Evolutionary conservation across 805 yeast genomes (phyloP), one percentile per base, ranked within the genome.

Genomic region (Sugiyamaella americana): DNA sequence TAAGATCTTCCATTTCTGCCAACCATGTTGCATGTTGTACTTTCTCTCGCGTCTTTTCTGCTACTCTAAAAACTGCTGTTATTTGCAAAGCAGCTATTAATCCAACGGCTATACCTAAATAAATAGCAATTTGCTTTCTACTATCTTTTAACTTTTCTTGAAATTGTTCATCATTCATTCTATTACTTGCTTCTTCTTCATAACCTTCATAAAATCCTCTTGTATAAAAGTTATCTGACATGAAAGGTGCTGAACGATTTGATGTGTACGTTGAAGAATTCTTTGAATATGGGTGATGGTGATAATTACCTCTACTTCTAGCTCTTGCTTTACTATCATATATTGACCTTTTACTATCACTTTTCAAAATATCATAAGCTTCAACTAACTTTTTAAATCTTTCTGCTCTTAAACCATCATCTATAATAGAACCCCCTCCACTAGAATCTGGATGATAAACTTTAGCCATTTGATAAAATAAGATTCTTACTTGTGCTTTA

Each of bases 381-480:
- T 73, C 74, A 4, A 76, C 69, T 1, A 80, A 59, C 40, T 69
- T 61, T 54, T 78, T 68, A 74, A 87, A 78, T 61, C 83, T 57
- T 62, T 78, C 66, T 51, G 69, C 51, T 37, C 51, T 65, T 18
- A 67, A 57, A n/a, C 66, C 71, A 54, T 59, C 43, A 51, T 56
- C 47, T 59, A 68, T 46, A 63, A 69, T 29, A 69, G 58, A 17
- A 44, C 38, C 19, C 68, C 29, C 40, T 8, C 32, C 13, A 13
- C 51, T 54, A 2, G 61, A 46, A 59, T 88, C 97, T 0, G 97
- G 96, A 60, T 88, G 96, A 56, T 88, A 88, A 6, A 80, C 59
- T 61, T 84, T 85, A 8, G 88, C 88, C 40, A 78, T 67, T 44
- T 75, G 70, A 53, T 74, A 76, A 57, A 82, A 84, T 39, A 73